Evolutionary conservation across 768 basidiomycete genomes (phyloP).

Genomic region (Collybia mongolica): DNA sequence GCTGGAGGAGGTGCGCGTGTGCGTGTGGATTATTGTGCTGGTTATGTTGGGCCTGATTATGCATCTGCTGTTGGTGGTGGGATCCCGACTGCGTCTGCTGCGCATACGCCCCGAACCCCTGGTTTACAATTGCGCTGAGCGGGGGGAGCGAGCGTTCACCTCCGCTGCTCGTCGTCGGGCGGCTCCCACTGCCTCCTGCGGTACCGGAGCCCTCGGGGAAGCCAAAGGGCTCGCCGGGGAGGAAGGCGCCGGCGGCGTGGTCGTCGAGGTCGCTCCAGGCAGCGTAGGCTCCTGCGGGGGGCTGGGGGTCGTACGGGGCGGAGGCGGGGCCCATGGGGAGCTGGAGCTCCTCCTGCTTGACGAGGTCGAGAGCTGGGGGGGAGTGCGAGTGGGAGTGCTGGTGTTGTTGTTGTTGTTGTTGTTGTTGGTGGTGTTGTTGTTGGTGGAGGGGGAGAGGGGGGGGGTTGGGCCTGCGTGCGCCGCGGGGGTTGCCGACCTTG

Average conservation of each 20-base stretch:
- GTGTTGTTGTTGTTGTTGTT: constrained; percentile 44
- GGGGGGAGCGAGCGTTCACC: constrained; percentile 44
- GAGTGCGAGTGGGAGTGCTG: constrained; percentile 71
- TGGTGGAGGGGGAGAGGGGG: constrained; percentile 76
- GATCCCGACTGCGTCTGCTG: too few species aligned
- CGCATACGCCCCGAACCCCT: too few species aligned
- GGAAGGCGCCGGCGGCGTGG: constrained; percentile 26
- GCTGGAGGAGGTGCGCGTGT: too few species aligned
- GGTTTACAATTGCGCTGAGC: constrained; percentile 32
- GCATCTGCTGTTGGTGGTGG: too few species aligned
- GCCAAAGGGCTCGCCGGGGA: constrained; percentile 41
- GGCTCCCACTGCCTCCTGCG: constrained; percentile 33
- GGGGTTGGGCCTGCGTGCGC: constrained; percentile 49
- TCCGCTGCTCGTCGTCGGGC: not conserved
- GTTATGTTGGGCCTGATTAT: too few species aligned
- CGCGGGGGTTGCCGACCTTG: constrained; percentile 29
- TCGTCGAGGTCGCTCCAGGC: too few species aligned
- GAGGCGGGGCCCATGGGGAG: constrained; percentile 18
- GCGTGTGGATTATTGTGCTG: too few species aligned
- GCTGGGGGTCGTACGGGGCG: constrained; percentile 32
- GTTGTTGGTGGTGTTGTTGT: constrained; percentile 32
- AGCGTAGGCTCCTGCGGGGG: constrained; percentile 22
- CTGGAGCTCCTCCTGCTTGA: constrained; percentile 16
- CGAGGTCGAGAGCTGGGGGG: constrained; percentile 19
- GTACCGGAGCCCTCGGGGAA: constrained; percentile 40